Evolutionary conservation across 352 stramenopile species (phyloP), one percentile per base, ranked within the genome.

Genomic region (Phytophthora melonis): DNA sequence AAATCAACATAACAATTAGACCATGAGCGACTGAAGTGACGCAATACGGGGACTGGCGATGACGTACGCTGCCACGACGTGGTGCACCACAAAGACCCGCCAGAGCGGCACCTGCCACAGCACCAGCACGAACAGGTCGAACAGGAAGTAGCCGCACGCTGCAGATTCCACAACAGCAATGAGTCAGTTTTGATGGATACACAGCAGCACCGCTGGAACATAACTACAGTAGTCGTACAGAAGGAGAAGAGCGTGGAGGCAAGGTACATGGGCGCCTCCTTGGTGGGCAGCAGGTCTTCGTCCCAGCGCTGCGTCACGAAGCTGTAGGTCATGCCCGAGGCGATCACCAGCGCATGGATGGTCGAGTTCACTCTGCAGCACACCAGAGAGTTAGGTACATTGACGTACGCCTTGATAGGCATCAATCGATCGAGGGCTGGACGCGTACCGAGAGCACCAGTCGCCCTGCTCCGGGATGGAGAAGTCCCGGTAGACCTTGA

Each of bases 121-220:
- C 60, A 93, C 52, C 45, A 94, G 74, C 68, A 94, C 83, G 71
- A 90, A 89, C 16, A 93, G 66, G 57, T 96, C 89, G 52, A 92
- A 93, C n/a, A 91, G 43, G 58, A 96, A 96, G 75, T 96, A 96
- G 18, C 88, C 89, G 57, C 81, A 91, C 2, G 88, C 89, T 96
- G 78, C 27, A 76, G 39, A 45, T 5, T 45, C 19, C 11, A 56
- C 4, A 56, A 56, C 18, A 30, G 16, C 16, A 45, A 18, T 45
- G 4, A 45, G 39, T 45, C 39, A 45, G 14, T 45, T 2, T 2
- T 13, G 11, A 36, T 36, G 30, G 30, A 11, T 36, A 36, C 41
- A 49, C 45, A 53, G 45, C 45, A 53, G 7, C 45, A 39, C 9
- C n/a, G 7, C 30, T 36, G 30, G 30, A 10, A 36, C 11, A 36